Base-by-base conservation (phyloP, 169 alveolate genomes). In the Theileria equi region DNA sequence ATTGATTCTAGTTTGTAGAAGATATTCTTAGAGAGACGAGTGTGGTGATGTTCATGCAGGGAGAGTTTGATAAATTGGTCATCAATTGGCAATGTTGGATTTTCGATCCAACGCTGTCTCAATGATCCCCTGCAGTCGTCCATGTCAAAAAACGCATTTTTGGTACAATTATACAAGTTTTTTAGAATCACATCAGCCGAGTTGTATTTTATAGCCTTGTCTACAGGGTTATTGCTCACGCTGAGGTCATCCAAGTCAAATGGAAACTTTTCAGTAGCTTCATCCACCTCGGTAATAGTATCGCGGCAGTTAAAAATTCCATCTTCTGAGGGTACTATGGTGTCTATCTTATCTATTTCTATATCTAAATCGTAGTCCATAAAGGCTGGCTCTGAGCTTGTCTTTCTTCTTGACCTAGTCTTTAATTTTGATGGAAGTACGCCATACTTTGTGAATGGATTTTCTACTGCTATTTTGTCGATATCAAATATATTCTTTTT, bases 381-480 rank as follows among this genome's bases (percentile, higher is more conserved):
- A 16, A 74, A 35, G 0, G 80, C 74, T 1, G 84, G 84, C 32
- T 29, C 79, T 11, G 84, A 74, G 40, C 19, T 45, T 23, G 80
- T 44, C 49, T 74, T 74, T 44, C 84, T 26, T 35, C 67, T 74
- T 10, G 69, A 47, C 10, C 64, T 58, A 1, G 38, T 34, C 64
- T 34, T 34, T 32, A 40, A 29, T 44, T 28, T 58, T 23, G 72
- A 53, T 5, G 70, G 80, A 11, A 63, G 41, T 5, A 69, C 61
- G 19, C 84, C 84, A 41, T 74, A 74, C 67, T 34, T 63, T 34
- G 65, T 53, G 57, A 74, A 74, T 10, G 84, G 84, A 36, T 74
- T 74, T 43, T 45, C 45, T 1, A 74, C 31, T 16, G 78, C 52
- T 11, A 41, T 59, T 35, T 64, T 74, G 54, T 68, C 52, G 26